Percentiles rank a stretch among this genome's conserved stretches.
Conservation (phyloP, 164 flowering plant genomes). For the Stephania japonica region DNA sequence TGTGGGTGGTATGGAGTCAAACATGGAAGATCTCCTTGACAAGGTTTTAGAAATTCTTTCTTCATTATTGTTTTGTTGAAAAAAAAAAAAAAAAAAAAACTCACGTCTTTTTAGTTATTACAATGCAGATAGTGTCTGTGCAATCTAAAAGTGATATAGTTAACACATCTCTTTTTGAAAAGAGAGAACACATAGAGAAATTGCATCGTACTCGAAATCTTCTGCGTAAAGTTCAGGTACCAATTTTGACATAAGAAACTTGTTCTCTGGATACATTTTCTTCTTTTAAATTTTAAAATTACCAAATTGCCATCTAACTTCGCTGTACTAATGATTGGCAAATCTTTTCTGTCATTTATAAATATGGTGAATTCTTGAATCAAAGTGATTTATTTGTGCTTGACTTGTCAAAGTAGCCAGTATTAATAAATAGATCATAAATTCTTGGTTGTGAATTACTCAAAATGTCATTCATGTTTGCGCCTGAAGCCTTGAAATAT, state of each 20-base stretch:
- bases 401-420: not conserved
- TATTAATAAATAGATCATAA: no score
- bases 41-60: slow-evolving; percentile 40
- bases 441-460: no score
- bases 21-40: slow-evolving; percentile 94
- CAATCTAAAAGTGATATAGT: slow-evolving; percentile 96
- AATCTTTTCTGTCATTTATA: not conserved
- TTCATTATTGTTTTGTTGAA: not conserved
- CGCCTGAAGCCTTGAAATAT: no score
- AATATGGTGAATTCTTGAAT: not conserved
- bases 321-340: not conserved
- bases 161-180: slow-evolving; percentile 82
- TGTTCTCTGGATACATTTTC: not conserved
- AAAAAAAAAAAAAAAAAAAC: not conserved
- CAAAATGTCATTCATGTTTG: no score
- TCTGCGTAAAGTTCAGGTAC: slow-evolving; percentile 96
- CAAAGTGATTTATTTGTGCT: not conserved
- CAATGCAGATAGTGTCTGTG: slow-evolving; percentile 81
- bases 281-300: not conserved
- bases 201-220: slow-evolving; percentile 91
- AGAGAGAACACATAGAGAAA: slow-evolving; percentile 96
- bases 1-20: slow-evolving; percentile 91
- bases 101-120: slow-evolving; percentile 3
- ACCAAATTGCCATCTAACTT: no score
- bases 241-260: slow-evolving; percentile 1